Evolutionary conservation across 768 basidiomycete species (phyloP).

Genomic region (Kwoniella dendrophila): DNA sequence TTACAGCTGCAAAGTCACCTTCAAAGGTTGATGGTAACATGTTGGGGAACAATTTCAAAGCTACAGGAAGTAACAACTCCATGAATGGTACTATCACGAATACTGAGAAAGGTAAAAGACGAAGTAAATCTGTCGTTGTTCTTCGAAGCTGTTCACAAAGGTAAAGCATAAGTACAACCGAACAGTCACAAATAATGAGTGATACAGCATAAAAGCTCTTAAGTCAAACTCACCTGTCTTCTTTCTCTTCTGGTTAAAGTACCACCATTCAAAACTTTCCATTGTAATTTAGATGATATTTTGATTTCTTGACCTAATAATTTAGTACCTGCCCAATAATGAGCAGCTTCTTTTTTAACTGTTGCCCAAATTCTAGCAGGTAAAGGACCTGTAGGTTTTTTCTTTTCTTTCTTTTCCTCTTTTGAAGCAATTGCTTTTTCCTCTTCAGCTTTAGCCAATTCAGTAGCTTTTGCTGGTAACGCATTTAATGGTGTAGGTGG

Average conservation of each 20-base stretch:
- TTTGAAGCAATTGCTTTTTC: conserved; percentile 38
- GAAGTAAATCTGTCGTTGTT: conserved; percentile 87
- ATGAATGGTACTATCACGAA: conserved; percentile 97
- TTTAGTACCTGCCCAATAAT: conserved; percentile 97
- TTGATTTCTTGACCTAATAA: conserved; percentile 91
- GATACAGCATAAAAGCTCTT: neutral
- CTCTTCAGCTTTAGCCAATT: conserved; percentile 21
- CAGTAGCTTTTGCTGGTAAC: conserved; percentile 32
- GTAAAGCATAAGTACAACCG: neutral
- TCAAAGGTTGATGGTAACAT: conserved; percentile 99
- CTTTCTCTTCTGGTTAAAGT: conserved; percentile 88
- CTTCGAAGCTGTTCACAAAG: conserved; percentile 69
- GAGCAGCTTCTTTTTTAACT: conserved; percentile 91
- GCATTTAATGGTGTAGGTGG: conserved; percentile 30
- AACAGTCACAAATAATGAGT: neutral
- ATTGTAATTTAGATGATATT: conserved; percentile 82
- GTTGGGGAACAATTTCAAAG: conserved; percentile 94
- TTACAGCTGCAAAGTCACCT: conserved; percentile 89
- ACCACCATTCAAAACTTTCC: conserved; percentile 90
- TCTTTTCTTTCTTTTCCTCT: conserved; percentile 40
- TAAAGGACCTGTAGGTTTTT: conserved; percentile 32
- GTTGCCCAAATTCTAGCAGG: conserved; percentile 77
- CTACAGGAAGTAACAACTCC: conserved; percentile 94
- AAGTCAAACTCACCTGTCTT: conserved; percentile 68
- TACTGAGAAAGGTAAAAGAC: conserved; percentile 91